phyloP scores from a whole-genome alignment of 768 basidiomycete species.

The Leucocoprinus birnbaumii region DNA sequence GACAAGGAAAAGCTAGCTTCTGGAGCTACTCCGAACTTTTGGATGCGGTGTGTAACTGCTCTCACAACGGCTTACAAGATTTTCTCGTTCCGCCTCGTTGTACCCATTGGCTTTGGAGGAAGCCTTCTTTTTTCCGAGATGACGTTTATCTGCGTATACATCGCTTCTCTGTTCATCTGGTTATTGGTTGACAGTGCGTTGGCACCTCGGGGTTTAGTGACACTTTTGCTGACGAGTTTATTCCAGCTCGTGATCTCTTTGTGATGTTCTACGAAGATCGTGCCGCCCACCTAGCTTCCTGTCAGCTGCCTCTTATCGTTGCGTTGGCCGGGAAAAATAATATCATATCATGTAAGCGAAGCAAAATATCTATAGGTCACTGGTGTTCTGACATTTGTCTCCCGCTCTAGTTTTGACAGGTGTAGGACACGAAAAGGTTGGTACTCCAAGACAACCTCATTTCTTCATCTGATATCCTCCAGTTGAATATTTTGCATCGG shows the following conservation, averaged over 20 bases:
- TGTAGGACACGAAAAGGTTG: constrained; percentile 49
- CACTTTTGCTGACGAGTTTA: constrained; percentile 11
- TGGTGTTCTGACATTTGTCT: background rate
- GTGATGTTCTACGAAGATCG: constrained; percentile 32
- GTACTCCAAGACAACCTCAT: background rate
- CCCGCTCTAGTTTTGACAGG: constrained; percentile 43
- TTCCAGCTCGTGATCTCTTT: constrained; percentile 28
- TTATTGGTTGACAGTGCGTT: constrained; percentile 44
- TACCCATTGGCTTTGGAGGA: constrained; percentile 38
- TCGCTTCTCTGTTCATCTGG: constrained; percentile 40
- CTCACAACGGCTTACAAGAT: constrained; percentile 43
- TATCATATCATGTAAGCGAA: constrained; percentile 42
- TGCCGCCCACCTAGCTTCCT: constrained; percentile 40
- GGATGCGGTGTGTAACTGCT: constrained; percentile 32
- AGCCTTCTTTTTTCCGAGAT: constrained; percentile 38
- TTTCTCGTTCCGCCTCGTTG: constrained; percentile 43
- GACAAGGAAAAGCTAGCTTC: constrained; percentile 5
- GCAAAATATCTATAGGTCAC: background rate
- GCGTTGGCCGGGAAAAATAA: constrained; percentile 59
- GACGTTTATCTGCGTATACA: constrained; percentile 42
- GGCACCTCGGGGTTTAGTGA: background rate
- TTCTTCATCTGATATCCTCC: background rate
- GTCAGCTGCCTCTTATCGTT: constrained; percentile 49
- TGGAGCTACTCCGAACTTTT: constrained; percentile 2
- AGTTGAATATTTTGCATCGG: constrained; percentile 46